Evolutionary conservation across 2,329 filamentous ascomycete species (phyloP).

Genomic region (Fusarium mangiferae): DNA sequence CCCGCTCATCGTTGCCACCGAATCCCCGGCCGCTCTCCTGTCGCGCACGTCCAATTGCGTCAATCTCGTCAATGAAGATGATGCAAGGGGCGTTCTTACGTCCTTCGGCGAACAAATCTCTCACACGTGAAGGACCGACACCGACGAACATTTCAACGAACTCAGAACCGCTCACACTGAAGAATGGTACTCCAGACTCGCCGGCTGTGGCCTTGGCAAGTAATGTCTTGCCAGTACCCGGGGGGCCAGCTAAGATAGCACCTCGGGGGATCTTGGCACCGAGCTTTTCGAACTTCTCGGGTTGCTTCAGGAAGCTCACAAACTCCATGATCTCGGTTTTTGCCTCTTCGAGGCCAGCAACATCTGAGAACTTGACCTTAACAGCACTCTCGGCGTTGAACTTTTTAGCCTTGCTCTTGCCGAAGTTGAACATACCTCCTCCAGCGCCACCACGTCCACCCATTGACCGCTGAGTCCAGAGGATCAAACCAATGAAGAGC

Average conservation of each 20-base stretch:
- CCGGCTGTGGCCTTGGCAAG: conserved; percentile 97
- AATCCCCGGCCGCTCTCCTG: conserved; percentile 76
- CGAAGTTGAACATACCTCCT: conserved; percentile 92
- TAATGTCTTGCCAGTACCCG: conserved; percentile 97
- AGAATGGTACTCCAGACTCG: conserved; percentile 97
- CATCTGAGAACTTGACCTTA: conserved; percentile 96
- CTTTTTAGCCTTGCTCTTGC: conserved; percentile 93
- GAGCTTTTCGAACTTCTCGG: conserved; percentile 89
- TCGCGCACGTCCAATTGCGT: conserved; percentile 93
- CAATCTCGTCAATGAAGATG: conserved; percentile 99
- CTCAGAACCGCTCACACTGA: conserved; percentile 97
- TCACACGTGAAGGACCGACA: conserved; percentile 94
- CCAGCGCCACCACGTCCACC: conserved; percentile 70
- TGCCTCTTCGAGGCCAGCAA: conserved; percentile 97
- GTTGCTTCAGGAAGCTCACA: conserved; percentile 94
- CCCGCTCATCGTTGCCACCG: conserved; percentile 95
- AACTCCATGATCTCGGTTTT: conserved; percentile 99
- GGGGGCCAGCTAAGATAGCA: conserved; percentile 95
- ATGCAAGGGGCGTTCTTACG: conserved; percentile 98
- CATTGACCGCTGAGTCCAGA: conserved; percentile 82
- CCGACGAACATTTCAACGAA: conserved; percentile 99
- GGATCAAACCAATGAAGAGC: conserved; percentile 83
- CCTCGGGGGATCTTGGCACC: conserved; percentile 98
- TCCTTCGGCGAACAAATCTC: conserved; percentile 93
- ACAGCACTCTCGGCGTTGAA: conserved; percentile 98